These are phyloP conservation scores for Asterionellopsis glacialis DNA, from an alignment of 108 stramenopile genomes.

Conservation along the genomic window DNA sequence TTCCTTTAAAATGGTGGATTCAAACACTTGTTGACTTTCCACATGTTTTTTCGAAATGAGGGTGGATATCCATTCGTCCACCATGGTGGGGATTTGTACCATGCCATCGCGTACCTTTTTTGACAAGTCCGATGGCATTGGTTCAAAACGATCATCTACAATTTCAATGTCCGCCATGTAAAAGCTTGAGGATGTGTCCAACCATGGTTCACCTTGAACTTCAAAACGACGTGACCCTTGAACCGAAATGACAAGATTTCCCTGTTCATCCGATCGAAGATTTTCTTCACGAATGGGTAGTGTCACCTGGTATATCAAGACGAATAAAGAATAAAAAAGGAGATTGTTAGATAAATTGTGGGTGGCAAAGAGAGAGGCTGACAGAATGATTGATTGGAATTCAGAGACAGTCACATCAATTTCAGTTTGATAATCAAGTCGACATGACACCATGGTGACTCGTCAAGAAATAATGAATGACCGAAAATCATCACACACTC, in stretches of 20 bases:
- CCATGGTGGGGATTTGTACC: conserved; percentile 11
- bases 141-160: conserved; percentile 14
- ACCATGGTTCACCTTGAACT: conserved; percentile 22
- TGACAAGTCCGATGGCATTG: neutral
- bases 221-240: conserved; percentile 17
- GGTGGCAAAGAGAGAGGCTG: too few relatives aligned
- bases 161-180: conserved; percentile 26
- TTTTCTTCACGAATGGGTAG: too few relatives aligned
- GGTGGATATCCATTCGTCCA: conserved; percentile 15
- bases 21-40: conserved; percentile 10
- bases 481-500: too few relatives aligned
- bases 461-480: too few relatives aligned
- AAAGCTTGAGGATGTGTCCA: conserved; percentile 21
- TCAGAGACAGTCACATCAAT: too few relatives aligned
- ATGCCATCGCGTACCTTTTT: conserved; percentile 3
- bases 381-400: too few relatives aligned
- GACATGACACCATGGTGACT: too few relatives aligned
- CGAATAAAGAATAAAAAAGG: too few relatives aligned
- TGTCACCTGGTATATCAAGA: too few relatives aligned
- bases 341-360: too few relatives aligned
- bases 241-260: neutral
- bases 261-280: neutral
- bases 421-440: too few relatives aligned
- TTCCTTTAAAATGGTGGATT: neutral
- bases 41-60: conserved; percentile 2